Conservation (phyloP, 1,139 yeast species). For the Kodamaea sp. region DNA sequence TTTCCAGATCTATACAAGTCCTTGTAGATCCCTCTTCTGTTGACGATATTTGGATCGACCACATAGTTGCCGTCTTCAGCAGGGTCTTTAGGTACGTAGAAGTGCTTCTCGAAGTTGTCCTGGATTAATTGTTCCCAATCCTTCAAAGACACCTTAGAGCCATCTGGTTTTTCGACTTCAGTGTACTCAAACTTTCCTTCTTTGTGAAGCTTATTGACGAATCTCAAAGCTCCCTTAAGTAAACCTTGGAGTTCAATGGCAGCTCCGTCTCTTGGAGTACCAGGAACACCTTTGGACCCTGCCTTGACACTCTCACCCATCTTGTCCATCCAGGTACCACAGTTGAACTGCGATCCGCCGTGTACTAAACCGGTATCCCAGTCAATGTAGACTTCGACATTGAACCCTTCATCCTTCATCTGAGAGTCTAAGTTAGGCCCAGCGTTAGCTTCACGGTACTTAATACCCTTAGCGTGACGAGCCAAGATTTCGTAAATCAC, state of each 20-base stretch:
- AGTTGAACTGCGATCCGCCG: slow-evolving; percentile 90
- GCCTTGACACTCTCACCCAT: slow-evolving; percentile 95
- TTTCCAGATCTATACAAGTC: slow-evolving; percentile 81
- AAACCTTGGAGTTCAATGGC: slow-evolving; percentile 91
- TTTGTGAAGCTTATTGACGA: slow-evolving; percentile 61
- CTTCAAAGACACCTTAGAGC: slow-evolving; percentile 49
- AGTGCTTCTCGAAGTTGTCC: slow-evolving; percentile 75
- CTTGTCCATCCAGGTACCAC: slow-evolving; percentile 99
- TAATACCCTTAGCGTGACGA: slow-evolving; percentile 87
- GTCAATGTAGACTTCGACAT: slow-evolving; percentile 77
- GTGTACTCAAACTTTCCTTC: slow-evolving; percentile 58
- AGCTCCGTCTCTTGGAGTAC: slow-evolving; percentile 97
- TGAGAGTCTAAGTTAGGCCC: slow-evolving; percentile 86
- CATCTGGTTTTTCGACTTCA: slow-evolving; percentile 58
- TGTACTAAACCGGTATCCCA: slow-evolving; percentile 86
- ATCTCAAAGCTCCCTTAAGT: slow-evolving; percentile 78
- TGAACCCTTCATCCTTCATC: slow-evolving; percentile 91
- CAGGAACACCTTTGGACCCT: slow-evolving; percentile 85
- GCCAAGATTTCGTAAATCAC: slow-evolving; percentile 76
- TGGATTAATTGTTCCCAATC: slow-evolving; percentile 76
- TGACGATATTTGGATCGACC: slow-evolving; percentile 64
- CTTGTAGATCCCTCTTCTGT: slow-evolving; percentile 92
- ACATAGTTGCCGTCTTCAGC: slow-evolving; percentile 53
- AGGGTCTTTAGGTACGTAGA: slow-evolving; percentile 68
- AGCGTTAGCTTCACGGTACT: slow-evolving; percentile 93